A percentile compares a stretch with the other conserved stretches of the same genome.
These are phyloP conservation scores for Stylonectria norvegica DNA, from an alignment of 2,329 filamentous ascomycete genomes.

Conservation along the genomic window DNA sequence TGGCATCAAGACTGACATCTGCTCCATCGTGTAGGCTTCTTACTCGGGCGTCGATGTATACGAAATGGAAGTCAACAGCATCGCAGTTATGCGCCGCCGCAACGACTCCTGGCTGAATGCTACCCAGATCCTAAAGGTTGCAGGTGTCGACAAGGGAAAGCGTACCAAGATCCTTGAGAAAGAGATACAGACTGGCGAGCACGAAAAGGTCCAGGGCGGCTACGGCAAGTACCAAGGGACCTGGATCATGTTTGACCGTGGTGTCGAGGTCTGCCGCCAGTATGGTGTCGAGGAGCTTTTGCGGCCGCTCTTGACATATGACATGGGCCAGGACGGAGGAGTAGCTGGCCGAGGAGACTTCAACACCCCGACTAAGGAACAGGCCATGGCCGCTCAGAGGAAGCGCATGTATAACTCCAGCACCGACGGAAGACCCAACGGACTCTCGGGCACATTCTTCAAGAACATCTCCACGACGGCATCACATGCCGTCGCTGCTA, in stretches of 20 bases:
- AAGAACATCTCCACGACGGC: conserved; percentile 94
- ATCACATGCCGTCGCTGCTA: conserved; percentile 88
- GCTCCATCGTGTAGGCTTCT: conserved; percentile 56
- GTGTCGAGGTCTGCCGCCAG: conserved; percentile 83
- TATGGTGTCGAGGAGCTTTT: conserved; percentile 75
- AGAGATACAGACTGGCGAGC: conserved; percentile 91
- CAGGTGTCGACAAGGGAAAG: conserved; percentile 95
- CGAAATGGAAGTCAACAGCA: conserved; percentile 93
- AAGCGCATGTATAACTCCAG: conserved; percentile 80
- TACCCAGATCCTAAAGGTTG: conserved; percentile 96
- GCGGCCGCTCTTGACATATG: conserved; percentile 72
- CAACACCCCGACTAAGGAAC: conserved; percentile 96
- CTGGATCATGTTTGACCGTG: conserved; percentile 93
- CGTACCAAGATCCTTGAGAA: conserved; percentile 97
- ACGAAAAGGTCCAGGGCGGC: conserved; percentile 97
- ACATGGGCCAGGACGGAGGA: conserved; percentile 73
- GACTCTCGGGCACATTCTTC: conserved; percentile 83
- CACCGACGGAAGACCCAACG: conserved; percentile 64
- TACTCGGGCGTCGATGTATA: conserved; percentile 97
- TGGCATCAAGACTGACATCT: neutral
- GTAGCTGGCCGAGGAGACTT: conserved; percentile 69
- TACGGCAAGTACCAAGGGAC: conserved; percentile 99
- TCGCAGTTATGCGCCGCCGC: conserved; percentile 93
- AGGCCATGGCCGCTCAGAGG: conserved; percentile 92
- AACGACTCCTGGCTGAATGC: conserved; percentile 97